Base-by-base conservation (phyloP, 2,329 filamentous ascomycete genomes). In the Aspergillus oerlinghausenensis region DNA sequence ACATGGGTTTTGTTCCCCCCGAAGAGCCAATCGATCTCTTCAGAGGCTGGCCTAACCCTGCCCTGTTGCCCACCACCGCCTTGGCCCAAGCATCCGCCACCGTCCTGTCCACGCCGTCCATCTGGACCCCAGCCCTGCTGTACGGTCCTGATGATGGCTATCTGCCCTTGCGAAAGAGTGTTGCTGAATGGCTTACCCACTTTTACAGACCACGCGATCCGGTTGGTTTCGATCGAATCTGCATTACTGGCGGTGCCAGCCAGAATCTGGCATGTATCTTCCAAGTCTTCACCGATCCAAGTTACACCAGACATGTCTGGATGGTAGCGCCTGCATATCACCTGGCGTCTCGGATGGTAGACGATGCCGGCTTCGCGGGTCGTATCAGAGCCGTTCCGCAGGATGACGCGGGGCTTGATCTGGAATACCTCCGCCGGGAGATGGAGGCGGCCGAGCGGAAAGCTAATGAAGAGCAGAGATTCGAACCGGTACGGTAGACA, bases 61-160 rank as follows among this genome's bases (percentile, higher is more conserved):
- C 77, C 28, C 82, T 94, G 6, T 80, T 95, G 9, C 89, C 91
- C 6, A 81, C 82, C 2, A 70, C 78, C 4, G 77, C 86, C 14
- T 80, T 95, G 55, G 79, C 82, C 38, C 73, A 76, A 28, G 87
- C 89, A 26, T 79, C 87, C 55, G 76, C 81, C 56, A 76, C 77
- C 52, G 83, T 86, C 8, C 80, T 95, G 50, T 78, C 82, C 14
- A 78, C 88, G 66, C 81, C 84, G 9, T 68, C 73, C 8, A 75
- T 88, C 55, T 84, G 81, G 55, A 76, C 80, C 2, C 83, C 86
- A 1, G 88, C 82, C n/a, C 80, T 96, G 40, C 80, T 87, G 56
- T 96, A 96, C 67, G 92, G 88, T 0, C 87, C 90, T 0, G 90
- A 95, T 70, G 77, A 84, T 47, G 92, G 92, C 28, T 88, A 88